phyloP scores from a whole-genome alignment of 78 protist species.

The Chrysochromulina tobinii region DNA sequence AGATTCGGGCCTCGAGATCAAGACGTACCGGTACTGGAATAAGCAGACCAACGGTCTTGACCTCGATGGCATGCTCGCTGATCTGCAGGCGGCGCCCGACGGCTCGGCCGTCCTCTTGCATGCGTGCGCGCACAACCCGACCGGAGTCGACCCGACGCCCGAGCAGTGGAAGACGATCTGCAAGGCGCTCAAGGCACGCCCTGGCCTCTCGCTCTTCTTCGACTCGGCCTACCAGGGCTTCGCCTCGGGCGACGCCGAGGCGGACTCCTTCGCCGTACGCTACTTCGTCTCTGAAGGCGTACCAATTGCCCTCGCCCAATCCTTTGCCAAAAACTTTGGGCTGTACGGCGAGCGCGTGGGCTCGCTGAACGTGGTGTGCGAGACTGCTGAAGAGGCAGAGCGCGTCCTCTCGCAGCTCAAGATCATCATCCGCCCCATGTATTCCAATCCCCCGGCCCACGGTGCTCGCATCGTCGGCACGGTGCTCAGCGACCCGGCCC shows the following conservation, averaged over 20 bases:
- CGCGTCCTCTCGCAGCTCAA: conserved; percentile 82
- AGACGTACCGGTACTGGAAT: conserved; percentile 77
- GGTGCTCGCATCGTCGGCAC: conserved; percentile 93
- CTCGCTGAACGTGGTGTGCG: conserved; percentile 47
- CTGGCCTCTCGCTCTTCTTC: conserved; percentile 52
- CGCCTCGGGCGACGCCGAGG: conserved; percentile 91
- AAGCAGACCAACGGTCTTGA: conserved; percentile 68
- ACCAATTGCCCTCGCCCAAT: conserved; percentile 38
- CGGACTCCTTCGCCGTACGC: conserved; percentile 87
- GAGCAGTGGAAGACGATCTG: conserved; percentile 65
- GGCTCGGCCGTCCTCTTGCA: conserved; percentile 83
- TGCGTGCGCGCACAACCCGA: conserved; percentile 99
- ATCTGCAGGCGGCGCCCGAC: conserved; percentile 46
- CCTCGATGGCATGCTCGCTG: conserved; percentile 83
- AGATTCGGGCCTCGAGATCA: conserved; percentile 21
- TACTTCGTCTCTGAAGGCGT: conserved; percentile 39
- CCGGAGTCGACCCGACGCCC: conserved; percentile 96
- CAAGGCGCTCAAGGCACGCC: not conserved
- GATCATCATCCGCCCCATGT: conserved; percentile 84
- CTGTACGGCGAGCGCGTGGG: conserved; percentile 93
- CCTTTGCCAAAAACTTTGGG: conserved; percentile 98
- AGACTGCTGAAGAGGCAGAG: conserved; percentile 31
- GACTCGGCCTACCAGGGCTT: conserved; percentile 99
- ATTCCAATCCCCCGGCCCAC: conserved; percentile 95
- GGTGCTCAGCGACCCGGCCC: conserved; percentile 38